Evolutionary conservation across 2,329 filamentous ascomycete species (phyloP), one percentile per base, ranked within the genome.

Genomic region (Pestalotiopsis sp.): DNA sequence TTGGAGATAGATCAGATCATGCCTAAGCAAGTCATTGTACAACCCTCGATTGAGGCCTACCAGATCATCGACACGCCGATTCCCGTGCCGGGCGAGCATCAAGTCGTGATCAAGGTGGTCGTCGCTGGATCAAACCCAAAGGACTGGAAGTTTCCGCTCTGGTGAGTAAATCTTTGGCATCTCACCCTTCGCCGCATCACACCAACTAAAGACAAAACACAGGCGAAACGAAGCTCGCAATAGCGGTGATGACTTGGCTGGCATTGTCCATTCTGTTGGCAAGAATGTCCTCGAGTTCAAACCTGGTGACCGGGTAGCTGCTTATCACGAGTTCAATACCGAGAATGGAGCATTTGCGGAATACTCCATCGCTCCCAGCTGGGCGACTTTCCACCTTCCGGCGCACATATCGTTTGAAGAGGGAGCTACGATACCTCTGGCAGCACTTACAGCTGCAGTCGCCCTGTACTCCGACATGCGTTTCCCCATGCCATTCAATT

Each of bases 331-430:
- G 71, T 89, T 91, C 82, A 72, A 77, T 58, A 78, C 79, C 0
- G 80, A 83, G 0, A 75, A 82, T 45, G 89, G 89, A 2, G 84
- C 81, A 7, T 92, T 85, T 70, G 89, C 89, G 3, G 89, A 91
- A 73, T 91, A 91, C 71, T 86, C 88, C 2, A 78, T 91, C 12
- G 84, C 85, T 0, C 85, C 82, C 78, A 81, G 83, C 49, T 82
- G 86, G 72, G 87, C 87, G 0, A 89, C 88, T 0, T 89, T 90
- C 74, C 85, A 85, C 72, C 79, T 89, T 20, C 85, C 87, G 0
- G 70, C 79, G 38, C 77, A 80, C 20, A 80, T 82, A 2, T 82
- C 80, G 23, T 89, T 87, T 65, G 86, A 90, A 77, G 82, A 83
- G 70, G 83, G 78, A 3, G 80, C 83, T 4, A 79, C 83, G 0